A percentile compares a stretch with the other conserved stretches of the same genome.
Evolutionary conservation across 192 early-diverging fungal genomes (phyloP).

Genomic region (Coemansia sp.): DNA sequence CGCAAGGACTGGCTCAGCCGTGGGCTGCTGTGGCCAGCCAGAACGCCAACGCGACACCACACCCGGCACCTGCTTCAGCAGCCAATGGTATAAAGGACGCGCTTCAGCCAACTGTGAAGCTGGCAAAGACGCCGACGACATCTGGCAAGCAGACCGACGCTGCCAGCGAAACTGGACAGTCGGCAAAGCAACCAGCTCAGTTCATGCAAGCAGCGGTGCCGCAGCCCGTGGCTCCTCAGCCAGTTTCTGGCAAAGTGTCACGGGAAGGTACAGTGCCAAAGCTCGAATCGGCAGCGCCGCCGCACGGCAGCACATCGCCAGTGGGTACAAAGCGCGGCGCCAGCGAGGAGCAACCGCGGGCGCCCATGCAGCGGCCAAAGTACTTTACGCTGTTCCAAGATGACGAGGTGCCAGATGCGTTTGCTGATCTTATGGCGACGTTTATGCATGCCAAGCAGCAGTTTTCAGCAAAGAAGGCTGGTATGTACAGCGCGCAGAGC

Average conservation of each 20-base stretch:
- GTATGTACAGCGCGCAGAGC: slow-evolving; percentile 31
- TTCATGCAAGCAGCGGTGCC: not conserved
- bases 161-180: not conserved
- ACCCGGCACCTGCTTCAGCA: not conserved
- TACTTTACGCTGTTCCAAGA: slow-evolving; percentile 51
- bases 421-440: slow-evolving; percentile 66
- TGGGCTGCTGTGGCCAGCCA: slow-evolving; percentile 54
- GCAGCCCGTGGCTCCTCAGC: not conserved
- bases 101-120: not conserved
- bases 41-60: slow-evolving; percentile 5
- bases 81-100: slow-evolving; percentile 9
- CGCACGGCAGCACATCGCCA: slow-evolving; percentile 38
- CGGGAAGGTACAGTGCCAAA: not conserved
- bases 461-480: slow-evolving; percentile 34
- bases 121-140: not conserved
- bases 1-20: slow-evolving; percentile 42
- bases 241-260: not conserved
- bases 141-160: not conserved
- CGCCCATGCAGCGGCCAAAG: slow-evolving; percentile 50
- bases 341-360: slow-evolving; percentile 26
- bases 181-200: not conserved
- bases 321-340: slow-evolving; percentile 43
- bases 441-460: slow-evolving; percentile 67
- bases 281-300: slow-evolving; percentile 1
- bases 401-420: slow-evolving; percentile 60